Evolutionary conservation across 176 grass and related monocot species (phyloP).

Genomic region (Rhipidocladum racemiflorum): DNA sequence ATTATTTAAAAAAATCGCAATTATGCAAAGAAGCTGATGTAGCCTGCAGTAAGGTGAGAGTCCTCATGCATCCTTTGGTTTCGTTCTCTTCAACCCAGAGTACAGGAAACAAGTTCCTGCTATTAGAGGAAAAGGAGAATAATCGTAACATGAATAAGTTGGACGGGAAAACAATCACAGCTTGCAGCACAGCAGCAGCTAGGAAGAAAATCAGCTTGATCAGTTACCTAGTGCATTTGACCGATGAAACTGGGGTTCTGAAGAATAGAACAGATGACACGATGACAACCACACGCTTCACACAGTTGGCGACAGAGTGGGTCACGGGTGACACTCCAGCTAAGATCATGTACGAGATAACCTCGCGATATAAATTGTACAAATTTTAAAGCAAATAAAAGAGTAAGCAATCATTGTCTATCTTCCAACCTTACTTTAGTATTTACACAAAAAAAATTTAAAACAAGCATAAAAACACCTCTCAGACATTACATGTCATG

Average conservation of each 20-base stretch:
- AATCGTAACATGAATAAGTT: neutral
- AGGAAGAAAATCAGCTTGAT: neutral
- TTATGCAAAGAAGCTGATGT: neutral
- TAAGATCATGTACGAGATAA: slow-evolving; percentile 62
- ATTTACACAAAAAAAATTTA: too few species aligned
- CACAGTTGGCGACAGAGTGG: slow-evolving; percentile 68
- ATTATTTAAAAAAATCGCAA: too few species aligned
- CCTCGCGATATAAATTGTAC: too few species aligned
- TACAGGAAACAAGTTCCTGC: slow-evolving; percentile 69
- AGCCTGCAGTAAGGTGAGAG: neutral
- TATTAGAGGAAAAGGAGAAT: neutral
- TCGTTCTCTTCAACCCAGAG: slow-evolving; percentile 50
- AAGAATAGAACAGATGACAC: slow-evolving; percentile 66
- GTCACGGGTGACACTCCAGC: slow-evolving; percentile 58
- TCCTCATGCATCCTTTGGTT: slow-evolving; percentile 38
- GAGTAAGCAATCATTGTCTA: too few species aligned
- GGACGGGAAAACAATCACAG: neutral
- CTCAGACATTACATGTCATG: neutral
- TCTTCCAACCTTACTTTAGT: too few species aligned
- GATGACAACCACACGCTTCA: slow-evolving; percentile 72
- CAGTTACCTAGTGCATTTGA: slow-evolving; percentile 68
- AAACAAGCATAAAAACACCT: too few species aligned
- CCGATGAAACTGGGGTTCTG: slow-evolving; percentile 58
- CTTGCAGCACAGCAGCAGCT: neutral
- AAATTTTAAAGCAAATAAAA: too few species aligned